A percentile compares a stretch with the other conserved stretches of the same genome.
phyloP scores from a whole-genome alignment of 495 filamentous ascomycete genomes.

The Neurospora cerealis region DNA sequence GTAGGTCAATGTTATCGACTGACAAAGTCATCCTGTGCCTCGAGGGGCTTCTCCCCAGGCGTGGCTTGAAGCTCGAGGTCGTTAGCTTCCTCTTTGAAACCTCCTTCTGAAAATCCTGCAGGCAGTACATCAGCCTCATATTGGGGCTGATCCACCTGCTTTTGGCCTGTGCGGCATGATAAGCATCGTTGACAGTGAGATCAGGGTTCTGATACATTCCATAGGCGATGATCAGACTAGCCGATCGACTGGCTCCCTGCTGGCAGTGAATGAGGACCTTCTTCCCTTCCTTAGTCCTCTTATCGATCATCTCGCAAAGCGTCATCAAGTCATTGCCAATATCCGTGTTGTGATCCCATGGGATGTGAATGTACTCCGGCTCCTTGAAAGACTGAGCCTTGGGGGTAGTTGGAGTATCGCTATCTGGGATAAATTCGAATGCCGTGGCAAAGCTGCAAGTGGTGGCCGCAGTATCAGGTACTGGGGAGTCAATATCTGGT shows the following conservation, averaged over 20 bases:
- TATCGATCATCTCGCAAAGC: conserved; percentile 82
- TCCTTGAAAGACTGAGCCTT: conserved; percentile 40
- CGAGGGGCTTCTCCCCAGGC: conserved; percentile 35
- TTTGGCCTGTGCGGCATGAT: conserved; percentile 77
- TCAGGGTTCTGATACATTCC: conserved; percentile 85
- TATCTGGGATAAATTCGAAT: conserved; percentile 42
- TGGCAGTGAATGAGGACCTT: conserved; percentile 91
- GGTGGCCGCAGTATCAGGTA: conserved; percentile 62
- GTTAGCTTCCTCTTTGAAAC: conserved; percentile 42
- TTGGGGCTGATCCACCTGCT: conserved; percentile 97
- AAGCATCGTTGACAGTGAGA: conserved; percentile 84
- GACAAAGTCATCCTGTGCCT: conserved; percentile 45
- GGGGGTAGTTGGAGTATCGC: conserved; percentile 47
- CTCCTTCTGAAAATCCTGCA: conserved; percentile 82
- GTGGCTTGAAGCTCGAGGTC: conserved; percentile 34
- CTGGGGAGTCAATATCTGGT: conserved; percentile 33
- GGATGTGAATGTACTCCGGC: conserved; percentile 92
- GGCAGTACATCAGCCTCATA: conserved; percentile 95
- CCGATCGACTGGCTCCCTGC: conserved; percentile 89
- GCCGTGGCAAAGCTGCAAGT: conserved; percentile 64
- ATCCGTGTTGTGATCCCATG: conserved; percentile 96
- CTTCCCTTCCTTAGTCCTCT: conserved; percentile 67
- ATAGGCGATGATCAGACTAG: conserved; percentile 94
- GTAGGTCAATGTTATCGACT: conserved; percentile 35
- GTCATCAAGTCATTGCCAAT: conserved; percentile 76